These are phyloP conservation scores for Venturia oleaginea DNA, from an alignment of 2,329 filamentous ascomycete species.

Conservation along the genomic window DNA sequence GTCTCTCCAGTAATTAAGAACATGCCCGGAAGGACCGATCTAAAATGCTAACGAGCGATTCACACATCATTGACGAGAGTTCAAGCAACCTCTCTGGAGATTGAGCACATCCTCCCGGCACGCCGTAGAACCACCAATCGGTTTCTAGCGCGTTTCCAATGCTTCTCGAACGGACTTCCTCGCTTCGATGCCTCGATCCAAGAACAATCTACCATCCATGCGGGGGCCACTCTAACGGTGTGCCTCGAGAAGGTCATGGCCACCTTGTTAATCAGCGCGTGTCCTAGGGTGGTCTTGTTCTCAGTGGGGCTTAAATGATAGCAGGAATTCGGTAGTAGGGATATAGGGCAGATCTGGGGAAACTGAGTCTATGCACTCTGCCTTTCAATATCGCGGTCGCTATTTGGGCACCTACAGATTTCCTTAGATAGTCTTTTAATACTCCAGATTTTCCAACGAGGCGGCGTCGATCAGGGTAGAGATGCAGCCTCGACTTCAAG, in stretches of 20 bases:
- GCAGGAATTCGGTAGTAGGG: conserved; percentile 3
- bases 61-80: not conserved
- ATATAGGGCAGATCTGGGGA: conserved; percentile 11
- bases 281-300: conserved; percentile 1
- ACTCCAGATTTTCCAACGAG: not conserved
- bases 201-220: conserved; percentile 2
- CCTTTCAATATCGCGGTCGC: not conserved
- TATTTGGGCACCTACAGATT: not conserved
- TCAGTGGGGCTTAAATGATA: not conserved
- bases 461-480: not conserved
- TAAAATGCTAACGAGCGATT: not conserved
- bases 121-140: not conserved
- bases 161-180: conserved; percentile 6
- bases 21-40: not conserved
- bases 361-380: conserved; percentile 1
- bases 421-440: not conserved
- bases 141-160: conserved; percentile 6
- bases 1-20: not conserved
- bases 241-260: conserved; percentile 5
- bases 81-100: not conserved
- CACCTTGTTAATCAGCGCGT: conserved; percentile 3
- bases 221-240: conserved; percentile 10
- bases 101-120: not conserved
- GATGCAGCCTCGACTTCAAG: not conserved
- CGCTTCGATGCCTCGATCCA: conserved; percentile 1